These are phyloP conservation scores for Colletotrichum paranaense DNA, from an alignment of 2,329 filamentous ascomycete species.

Conservation along the genomic window DNA sequence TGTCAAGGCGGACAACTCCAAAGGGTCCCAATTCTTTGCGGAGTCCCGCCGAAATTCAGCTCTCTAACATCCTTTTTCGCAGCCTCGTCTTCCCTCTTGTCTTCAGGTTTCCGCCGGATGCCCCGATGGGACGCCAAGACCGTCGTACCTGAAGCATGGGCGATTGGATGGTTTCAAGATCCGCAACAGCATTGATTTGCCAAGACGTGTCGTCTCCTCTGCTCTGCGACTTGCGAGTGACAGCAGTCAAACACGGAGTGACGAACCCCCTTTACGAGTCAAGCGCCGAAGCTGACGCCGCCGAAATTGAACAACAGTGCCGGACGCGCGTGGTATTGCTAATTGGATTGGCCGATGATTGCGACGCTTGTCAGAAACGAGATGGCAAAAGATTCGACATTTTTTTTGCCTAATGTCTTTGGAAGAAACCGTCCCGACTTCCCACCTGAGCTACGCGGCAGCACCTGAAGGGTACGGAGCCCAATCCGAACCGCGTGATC, in stretches of 20 bases:
- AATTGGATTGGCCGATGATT: neutral
- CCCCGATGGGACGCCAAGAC: constrained; percentile 5
- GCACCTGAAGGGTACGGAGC: neutral
- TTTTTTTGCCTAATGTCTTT: neutral
- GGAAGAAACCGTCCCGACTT: neutral
- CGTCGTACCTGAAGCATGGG: constrained; percentile 14
- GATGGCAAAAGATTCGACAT: neutral
- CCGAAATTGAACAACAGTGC: neutral
- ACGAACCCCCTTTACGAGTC: constrained; percentile 15
- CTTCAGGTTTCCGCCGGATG: neutral
- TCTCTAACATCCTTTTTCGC: neutral
- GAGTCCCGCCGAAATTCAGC: neutral
- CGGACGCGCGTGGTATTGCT: neutral
- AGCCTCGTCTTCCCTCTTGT: neutral
- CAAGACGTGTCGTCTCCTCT: constrained; percentile 13
- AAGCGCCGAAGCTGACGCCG: neutral
- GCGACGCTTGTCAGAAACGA: neutral
- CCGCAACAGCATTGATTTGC: constrained; percentile 15
- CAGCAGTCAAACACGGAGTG: constrained; percentile 3
- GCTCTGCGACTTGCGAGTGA: neutral
- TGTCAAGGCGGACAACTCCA: neutral
- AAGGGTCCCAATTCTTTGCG: constrained; percentile 2
- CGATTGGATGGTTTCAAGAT: constrained; percentile 24
- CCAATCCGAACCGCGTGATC: neutral
- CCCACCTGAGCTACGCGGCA: neutral